Percentiles rank a stretch among this genome's conserved stretches.
Conservation (phyloP, 1,139 yeast genomes). For the Yamadazyma atlantica region DNA sequence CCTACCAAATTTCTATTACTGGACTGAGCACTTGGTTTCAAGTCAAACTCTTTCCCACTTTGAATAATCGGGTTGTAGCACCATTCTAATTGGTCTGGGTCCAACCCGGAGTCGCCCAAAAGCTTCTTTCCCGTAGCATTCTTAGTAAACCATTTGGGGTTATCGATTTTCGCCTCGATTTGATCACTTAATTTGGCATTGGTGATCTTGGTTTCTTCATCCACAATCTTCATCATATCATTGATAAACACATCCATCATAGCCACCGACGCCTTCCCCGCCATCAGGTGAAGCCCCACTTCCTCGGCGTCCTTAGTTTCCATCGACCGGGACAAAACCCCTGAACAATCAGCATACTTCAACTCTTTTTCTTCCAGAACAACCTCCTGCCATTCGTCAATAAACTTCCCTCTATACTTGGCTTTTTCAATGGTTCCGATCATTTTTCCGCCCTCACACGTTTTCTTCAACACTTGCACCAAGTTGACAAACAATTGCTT, state of each 20-base stretch:
- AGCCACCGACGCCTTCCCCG: constrained; percentile 75
- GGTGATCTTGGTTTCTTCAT: constrained; percentile 77
- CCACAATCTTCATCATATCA: constrained; percentile 85
- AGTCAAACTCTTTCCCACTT: constrained; percentile 83
- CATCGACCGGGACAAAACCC: constrained; percentile 55
- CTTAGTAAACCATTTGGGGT: constrained; percentile 66
- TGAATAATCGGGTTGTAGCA: constrained; percentile 91
- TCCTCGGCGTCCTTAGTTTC: constrained; percentile 84
- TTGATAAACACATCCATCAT: constrained; percentile 84
- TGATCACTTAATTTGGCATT: constrained; percentile 74
- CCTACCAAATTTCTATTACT: constrained; percentile 63
- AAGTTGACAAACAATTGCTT: constrained; percentile 63
- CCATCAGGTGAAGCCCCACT: constrained; percentile 60
- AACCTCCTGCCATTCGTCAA: constrained; percentile 72
- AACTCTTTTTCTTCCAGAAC: constrained; percentile 40
- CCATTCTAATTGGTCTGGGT: constrained; percentile 83
- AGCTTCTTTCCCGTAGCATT: constrained; percentile 58
- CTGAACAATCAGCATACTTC: constrained; percentile 53
- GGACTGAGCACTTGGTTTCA: constrained; percentile 83
- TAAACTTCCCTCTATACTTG: constrained; percentile 76
- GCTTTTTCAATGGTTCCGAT: constrained; percentile 74
- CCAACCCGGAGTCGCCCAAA: constrained; percentile 46
- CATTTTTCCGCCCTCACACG: constrained; percentile 36
- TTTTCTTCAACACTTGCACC: constrained; percentile 44
- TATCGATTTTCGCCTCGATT: constrained; percentile 81